Percentiles rank a stretch among this genome's conserved stretches.
phyloP scores from a whole-genome alignment of 805 yeast species.

The Starmerella sirachaensis region DNA sequence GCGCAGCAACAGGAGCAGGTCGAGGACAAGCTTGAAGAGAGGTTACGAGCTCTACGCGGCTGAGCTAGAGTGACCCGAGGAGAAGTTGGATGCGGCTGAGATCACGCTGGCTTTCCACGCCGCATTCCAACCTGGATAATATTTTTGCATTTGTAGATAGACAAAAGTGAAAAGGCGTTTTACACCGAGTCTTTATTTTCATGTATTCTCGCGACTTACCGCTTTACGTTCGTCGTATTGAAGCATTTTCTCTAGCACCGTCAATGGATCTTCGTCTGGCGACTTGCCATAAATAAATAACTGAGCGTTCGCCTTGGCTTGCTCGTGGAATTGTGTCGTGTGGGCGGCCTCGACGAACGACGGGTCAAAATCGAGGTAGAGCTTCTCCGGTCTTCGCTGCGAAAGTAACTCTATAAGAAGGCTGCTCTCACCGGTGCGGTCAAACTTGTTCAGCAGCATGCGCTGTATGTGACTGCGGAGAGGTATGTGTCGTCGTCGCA shows the following conservation, averaged over 20 bases:
- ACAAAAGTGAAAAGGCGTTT: background rate
- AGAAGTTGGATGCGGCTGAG: too few relatives aligned
- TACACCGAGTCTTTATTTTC: background rate
- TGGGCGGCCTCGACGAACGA: constrained; percentile 13
- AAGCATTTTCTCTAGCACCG: constrained; percentile 13
- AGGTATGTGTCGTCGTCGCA: constrained; percentile 19
- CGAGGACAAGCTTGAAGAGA: constrained; percentile 78
- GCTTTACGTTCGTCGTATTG: constrained; percentile 13
- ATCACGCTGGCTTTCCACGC: too few relatives aligned
- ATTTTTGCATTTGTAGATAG: background rate
- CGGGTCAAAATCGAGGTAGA: constrained; percentile 6
- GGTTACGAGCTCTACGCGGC: constrained; percentile 72
- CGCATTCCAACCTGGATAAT: background rate
- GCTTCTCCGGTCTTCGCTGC: constrained; percentile 1
- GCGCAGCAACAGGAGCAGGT: constrained; percentile 45
- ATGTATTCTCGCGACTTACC: background rate
- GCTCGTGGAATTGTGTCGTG: constrained; percentile 7
- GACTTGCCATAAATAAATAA: constrained; percentile 9
- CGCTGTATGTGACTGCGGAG: constrained; percentile 19
- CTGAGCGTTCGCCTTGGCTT: constrained; percentile 18
- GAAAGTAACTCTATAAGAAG: constrained; percentile 7
- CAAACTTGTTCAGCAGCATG: constrained; percentile 9
- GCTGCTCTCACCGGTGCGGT: constrained; percentile 4
- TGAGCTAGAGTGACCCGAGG: too few relatives aligned
- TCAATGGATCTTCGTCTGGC: constrained; percentile 4